A percentile compares a stretch with the other conserved stretches of the same genome.
These are phyloP conservation scores for Rhynchosporium agropyri DNA, from an alignment of 2,329 filamentous ascomycete genomes.

Conservation along the genomic window DNA sequence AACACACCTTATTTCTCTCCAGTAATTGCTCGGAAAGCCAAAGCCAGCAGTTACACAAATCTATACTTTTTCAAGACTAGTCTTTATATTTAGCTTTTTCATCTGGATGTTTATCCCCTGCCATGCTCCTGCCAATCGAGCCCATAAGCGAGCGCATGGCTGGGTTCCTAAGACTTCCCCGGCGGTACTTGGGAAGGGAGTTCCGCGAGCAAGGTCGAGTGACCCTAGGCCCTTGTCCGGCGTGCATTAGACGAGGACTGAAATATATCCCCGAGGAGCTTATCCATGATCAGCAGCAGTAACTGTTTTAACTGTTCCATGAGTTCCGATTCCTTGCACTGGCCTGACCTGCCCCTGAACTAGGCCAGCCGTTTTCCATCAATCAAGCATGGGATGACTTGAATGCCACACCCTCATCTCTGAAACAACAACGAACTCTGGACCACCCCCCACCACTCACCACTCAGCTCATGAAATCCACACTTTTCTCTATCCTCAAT, in stretches of 20 bases:
- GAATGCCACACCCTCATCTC: neutral
- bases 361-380: neutral
- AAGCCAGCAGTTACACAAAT: neutral
- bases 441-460: neutral
- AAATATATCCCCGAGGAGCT: conserved; percentile 13
- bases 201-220: conserved; percentile 30
- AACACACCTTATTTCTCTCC: neutral
- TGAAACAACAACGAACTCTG: neutral
- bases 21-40: neutral
- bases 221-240: neutral
- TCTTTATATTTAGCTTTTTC: neutral
- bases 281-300: conserved; percentile 12
- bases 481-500: conserved; percentile 17
- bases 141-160: neutral
- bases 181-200: conserved; percentile 28
- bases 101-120: neutral
- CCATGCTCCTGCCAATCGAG: neutral
- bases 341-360: neutral
- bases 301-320: neutral
- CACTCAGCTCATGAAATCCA: neutral
- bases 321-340: neutral
- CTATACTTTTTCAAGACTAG: conserved; percentile 7
- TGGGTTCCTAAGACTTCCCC: conserved; percentile 24
- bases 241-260: neutral
- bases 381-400: neutral